A percentile compares a stretch with the other conserved stretches of the same genome.
Conservation (phyloP, 352 stramenopile genomes). For the Aphanomyces stellatus region DNA sequence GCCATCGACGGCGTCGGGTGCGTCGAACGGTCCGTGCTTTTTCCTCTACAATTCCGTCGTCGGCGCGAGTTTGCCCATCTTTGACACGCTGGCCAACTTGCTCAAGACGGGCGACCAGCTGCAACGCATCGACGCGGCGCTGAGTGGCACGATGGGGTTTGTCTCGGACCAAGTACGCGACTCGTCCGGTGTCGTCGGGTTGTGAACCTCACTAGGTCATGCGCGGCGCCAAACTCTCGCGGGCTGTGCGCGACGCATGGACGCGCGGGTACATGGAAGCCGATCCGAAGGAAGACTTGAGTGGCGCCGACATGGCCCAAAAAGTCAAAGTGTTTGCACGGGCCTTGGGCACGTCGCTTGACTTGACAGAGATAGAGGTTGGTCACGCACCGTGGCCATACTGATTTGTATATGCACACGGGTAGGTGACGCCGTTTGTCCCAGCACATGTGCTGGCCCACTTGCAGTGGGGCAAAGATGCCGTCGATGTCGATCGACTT, state of each 20-base stretch:
- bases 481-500: background rate
- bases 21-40: constrained; percentile 36
- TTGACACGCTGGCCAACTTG: constrained; percentile 70
- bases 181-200: background rate
- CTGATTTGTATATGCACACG: background rate
- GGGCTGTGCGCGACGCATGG: constrained; percentile 41
- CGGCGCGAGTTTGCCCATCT: constrained; percentile 52
- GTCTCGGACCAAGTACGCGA: constrained; percentile 36
- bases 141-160: constrained; percentile 69
- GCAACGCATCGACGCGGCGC: constrained; percentile 38
- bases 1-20: constrained; percentile 40
- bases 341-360: constrained; percentile 47
- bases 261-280: constrained; percentile 54
- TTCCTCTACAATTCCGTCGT: constrained; percentile 79
- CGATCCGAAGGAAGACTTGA: constrained; percentile 61
- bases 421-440: constrained; percentile 19
- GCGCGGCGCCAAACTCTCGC: constrained; percentile 49
- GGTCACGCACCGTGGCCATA: too few species aligned
- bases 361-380: constrained; percentile 35
- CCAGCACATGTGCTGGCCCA: background rate
- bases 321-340: constrained; percentile 66
- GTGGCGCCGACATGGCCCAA: constrained; percentile 46
- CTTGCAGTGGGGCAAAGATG: background rate
- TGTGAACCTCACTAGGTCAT: constrained; percentile 32
- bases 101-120: constrained; percentile 62